Evolutionary conservation across 495 filamentous ascomycete genomes (phyloP).

Genomic region (Penicillium taxi): DNA sequence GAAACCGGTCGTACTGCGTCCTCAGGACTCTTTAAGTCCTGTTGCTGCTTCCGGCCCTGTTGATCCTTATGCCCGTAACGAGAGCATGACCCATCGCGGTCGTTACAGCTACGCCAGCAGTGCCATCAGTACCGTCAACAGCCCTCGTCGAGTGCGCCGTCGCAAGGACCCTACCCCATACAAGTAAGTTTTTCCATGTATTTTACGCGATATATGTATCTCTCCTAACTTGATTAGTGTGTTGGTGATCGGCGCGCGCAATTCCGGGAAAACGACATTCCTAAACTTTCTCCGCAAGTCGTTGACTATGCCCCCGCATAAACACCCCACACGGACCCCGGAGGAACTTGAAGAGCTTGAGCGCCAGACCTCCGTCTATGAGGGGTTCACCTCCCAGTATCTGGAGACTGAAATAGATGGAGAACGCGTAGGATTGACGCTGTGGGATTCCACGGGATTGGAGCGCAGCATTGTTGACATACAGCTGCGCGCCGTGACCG

Average conservation of each 20-base stretch:
- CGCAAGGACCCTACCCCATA: conserved; percentile 96
- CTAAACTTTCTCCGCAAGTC: conserved; percentile 88
- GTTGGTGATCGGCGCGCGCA: conserved; percentile 79
- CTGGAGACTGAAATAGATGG: conserved; percentile 91
- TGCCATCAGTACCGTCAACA: conserved; percentile 86
- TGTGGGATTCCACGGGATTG: conserved; percentile 93
- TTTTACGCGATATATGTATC: not conserved
- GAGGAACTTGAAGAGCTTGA: conserved; percentile 41
- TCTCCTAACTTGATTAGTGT: conserved; percentile 50
- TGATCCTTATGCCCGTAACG: conserved; percentile 73
- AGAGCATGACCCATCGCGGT: conserved; percentile 96
- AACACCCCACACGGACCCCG: conserved; percentile 49
- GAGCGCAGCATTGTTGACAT: conserved; percentile 92
- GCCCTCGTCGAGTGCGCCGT: conserved; percentile 81
- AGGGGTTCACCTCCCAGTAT: conserved; percentile 75
- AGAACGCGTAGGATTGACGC: conserved; percentile 84
- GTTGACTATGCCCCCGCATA: conserved; percentile 70
- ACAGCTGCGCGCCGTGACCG: conserved; percentile 81
- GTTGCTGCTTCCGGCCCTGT: conserved; percentile 28
- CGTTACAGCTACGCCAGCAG: conserved; percentile 96
- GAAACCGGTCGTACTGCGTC: conserved; percentile 10
- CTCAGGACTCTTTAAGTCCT: conserved; percentile 12
- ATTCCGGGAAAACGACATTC: conserved; percentile 93
- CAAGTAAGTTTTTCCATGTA: conserved; percentile 59
- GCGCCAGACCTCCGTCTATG: conserved; percentile 37